Percentiles rank a stretch among this genome's conserved stretches.
Evolutionary conservation across 1,139 yeast genomes (phyloP).

Genomic region (Debaryomycetaceae sp.): DNA sequence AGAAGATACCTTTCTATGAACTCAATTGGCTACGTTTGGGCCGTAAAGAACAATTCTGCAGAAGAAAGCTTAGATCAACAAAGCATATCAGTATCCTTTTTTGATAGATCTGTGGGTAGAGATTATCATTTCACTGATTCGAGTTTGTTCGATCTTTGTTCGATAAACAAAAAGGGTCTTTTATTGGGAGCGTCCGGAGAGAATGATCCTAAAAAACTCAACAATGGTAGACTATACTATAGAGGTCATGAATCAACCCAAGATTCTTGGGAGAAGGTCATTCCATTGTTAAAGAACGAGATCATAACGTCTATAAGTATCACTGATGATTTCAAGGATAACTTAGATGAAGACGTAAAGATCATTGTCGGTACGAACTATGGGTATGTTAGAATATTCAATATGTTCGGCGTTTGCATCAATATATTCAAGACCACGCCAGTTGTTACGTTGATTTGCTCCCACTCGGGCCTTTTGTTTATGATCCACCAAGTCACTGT

Average conservation of each 20-base stretch:
- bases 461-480: constrained; percentile 29
- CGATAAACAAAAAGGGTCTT: constrained; percentile 64
- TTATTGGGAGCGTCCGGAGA: constrained; percentile 52
- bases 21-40: constrained; percentile 77
- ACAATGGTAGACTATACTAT: constrained; percentile 36
- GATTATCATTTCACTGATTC: constrained; percentile 87
- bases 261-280: constrained; percentile 42
- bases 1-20: constrained; percentile 83
- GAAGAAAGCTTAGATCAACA: constrained; percentile 32
- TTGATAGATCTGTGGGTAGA: constrained; percentile 72
- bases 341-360: constrained; percentile 22
- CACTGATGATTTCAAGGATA: constrained; percentile 19
- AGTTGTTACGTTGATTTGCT: constrained; percentile 35
- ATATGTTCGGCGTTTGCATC: constrained; percentile 39
- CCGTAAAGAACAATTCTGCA: constrained; percentile 47
- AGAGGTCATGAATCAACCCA: constrained; percentile 44
- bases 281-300: constrained; percentile 35
- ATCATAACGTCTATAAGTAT: constrained; percentile 36
- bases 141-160: constrained; percentile 68
- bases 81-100: constrained; percentile 80
- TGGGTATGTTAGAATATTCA: constrained; percentile 41
- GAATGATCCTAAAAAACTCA: constrained; percentile 12
- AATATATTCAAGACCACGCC: constrained; percentile 39
- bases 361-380: constrained; percentile 41
- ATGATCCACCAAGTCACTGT: constrained; percentile 28